Percentiles rank a stretch among this genome's conserved stretches.
These are phyloP conservation scores for Corymbia citriodora DNA, from an alignment of 441 rosid species.

Conservation along the genomic window DNA sequence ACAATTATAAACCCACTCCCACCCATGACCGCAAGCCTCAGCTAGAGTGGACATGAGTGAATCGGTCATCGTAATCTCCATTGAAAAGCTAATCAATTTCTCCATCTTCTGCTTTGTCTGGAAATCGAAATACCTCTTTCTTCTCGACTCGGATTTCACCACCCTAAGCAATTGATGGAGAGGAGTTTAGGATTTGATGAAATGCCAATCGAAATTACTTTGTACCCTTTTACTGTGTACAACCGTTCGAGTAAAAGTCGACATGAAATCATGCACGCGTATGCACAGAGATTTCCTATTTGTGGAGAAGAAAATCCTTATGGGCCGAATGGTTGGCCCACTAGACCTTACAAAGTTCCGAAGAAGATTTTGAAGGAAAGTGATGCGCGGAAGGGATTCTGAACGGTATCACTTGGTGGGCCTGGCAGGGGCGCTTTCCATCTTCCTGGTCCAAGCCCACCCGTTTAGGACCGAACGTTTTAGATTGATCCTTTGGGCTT, in stretches of 20 bases:
- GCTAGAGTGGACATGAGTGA: rapidly evolving
- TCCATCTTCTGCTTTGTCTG: rapidly evolving
- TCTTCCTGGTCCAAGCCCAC: not conserved
- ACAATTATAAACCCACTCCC: not conserved
- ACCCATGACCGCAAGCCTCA: not conserved
- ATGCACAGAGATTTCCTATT: not conserved
- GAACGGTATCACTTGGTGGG: rapidly evolving
- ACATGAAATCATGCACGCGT: not conserved
- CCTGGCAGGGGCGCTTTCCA: not conserved
- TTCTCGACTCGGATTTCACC: not conserved
- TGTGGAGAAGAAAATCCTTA: not conserved
- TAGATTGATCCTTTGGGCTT: not conserved
- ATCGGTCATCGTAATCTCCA: not conserved
- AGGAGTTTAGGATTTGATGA: not conserved
- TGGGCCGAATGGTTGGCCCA: not conserved
- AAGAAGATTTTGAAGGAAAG: not conserved
- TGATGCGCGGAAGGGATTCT: not conserved
- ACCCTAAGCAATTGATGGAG: rapidly evolving
- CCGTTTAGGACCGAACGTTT: not conserved
- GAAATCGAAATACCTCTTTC: not conserved
- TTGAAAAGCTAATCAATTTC: rapidly evolving
- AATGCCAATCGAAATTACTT: not conserved
- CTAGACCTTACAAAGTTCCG: not conserved
- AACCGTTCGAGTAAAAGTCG: not conserved
- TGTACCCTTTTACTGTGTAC: not conserved